Evolutionary conservation across 2,329 filamentous ascomycete genomes (phyloP).

Genomic region (Xylariaceae sp.): DNA sequence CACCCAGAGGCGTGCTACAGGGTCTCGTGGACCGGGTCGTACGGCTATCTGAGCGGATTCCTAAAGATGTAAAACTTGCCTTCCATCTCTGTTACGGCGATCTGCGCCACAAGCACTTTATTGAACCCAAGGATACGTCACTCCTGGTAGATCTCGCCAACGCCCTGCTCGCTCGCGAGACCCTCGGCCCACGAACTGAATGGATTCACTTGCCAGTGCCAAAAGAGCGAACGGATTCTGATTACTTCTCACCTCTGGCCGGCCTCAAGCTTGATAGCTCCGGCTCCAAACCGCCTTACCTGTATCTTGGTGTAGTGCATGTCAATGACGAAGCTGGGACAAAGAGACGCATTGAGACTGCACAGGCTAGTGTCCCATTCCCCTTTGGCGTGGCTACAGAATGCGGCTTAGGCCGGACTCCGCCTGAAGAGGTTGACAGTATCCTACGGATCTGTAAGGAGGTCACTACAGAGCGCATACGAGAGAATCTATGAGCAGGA

Average conservation of each 20-base stretch:
- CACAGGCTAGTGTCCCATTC: slow-evolving; percentile 31
- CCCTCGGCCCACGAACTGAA: slow-evolving; percentile 28
- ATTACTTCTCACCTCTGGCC: slow-evolving; percentile 32
- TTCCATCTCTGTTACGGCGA: slow-evolving; percentile 40
- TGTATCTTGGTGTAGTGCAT: slow-evolving; percentile 37
- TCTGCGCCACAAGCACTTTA: slow-evolving; percentile 33
- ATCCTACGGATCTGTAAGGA: slow-evolving; percentile 34
- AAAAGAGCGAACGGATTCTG: slow-evolving; percentile 33
- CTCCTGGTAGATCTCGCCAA: slow-evolving; percentile 33
- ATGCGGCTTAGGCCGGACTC: slow-evolving; percentile 37
- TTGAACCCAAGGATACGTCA: slow-evolving; percentile 33
- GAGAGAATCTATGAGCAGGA: slow-evolving; percentile 7
- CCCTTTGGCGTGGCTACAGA: slow-evolving; percentile 36
- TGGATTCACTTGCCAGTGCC: slow-evolving; percentile 40
- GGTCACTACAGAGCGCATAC: slow-evolving; percentile 20
- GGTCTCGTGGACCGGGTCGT: slow-evolving; percentile 35
- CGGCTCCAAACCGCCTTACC: slow-evolving; percentile 24
- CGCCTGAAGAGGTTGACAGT: slow-evolving; percentile 35
- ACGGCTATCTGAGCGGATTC: slow-evolving; percentile 29
- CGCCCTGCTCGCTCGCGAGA: slow-evolving; percentile 32
- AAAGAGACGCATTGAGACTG: slow-evolving; percentile 34
- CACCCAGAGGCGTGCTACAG: slow-evolving; percentile 25
- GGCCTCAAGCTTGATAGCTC: slow-evolving; percentile 27
- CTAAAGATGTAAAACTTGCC: slow-evolving; percentile 31
- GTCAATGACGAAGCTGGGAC: slow-evolving; percentile 35